Conservation (phyloP, 352 stramenopile genomes). For the Pythium oligandrum region DNA sequence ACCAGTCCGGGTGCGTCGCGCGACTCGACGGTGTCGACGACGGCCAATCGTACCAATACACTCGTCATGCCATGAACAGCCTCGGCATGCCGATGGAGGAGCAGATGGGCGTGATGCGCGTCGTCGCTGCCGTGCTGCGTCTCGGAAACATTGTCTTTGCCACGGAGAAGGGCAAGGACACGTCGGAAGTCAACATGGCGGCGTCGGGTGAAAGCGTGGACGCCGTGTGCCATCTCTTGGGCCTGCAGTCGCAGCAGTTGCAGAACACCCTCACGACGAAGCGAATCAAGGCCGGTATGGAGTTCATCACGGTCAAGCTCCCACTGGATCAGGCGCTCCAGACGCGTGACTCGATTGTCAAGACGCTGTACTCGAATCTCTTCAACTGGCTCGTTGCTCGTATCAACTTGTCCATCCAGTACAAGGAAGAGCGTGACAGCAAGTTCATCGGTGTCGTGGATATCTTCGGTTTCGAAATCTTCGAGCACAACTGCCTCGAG, state of each 20-base stretch:
- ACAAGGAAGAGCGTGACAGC: constrained; percentile 53
- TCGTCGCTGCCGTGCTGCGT: constrained; percentile 83
- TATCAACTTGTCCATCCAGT: constrained; percentile 91
- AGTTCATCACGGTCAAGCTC: constrained; percentile 74
- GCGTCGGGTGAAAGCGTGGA: constrained; percentile 50
- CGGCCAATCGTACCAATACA: constrained; percentile 68
- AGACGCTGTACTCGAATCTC: constrained; percentile 85
- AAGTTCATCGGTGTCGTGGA: constrained; percentile 90
- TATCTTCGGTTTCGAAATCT: constrained; percentile 91
- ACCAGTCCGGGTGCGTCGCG: constrained; percentile 66
- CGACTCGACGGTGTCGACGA: constrained; percentile 80
- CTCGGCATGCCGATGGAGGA: constrained; percentile 78
- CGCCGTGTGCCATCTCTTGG: constrained; percentile 78
- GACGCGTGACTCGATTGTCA: constrained; percentile 82
- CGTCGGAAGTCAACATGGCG: constrained; percentile 51
- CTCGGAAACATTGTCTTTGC: constrained; percentile 85
- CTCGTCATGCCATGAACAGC: constrained; percentile 70
- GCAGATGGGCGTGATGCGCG: constrained; percentile 73
- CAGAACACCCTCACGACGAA: constrained; percentile 69
- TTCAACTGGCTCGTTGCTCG: constrained; percentile 94
- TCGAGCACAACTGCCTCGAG: constrained; percentile 90
- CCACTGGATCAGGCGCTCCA: constrained; percentile 59
- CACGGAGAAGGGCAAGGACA: constrained; percentile 62
- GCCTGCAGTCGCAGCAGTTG: constrained; percentile 50
- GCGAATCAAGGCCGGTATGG: constrained; percentile 68